Conservation (phyloP, 331 rosid genomes). For the Stylosanthes scabra region DNA sequence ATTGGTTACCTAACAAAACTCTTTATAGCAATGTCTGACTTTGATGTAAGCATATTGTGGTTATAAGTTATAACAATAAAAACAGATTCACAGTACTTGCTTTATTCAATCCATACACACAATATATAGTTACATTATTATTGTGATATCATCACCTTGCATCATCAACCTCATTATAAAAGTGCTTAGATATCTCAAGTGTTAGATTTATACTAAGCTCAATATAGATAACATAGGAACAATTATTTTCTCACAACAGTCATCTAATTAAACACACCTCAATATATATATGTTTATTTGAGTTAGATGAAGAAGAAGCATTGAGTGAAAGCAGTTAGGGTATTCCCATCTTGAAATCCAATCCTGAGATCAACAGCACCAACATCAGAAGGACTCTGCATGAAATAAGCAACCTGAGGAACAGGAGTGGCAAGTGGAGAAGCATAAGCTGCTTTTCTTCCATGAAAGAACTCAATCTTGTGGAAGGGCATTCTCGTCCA, state of each 20-base stretch:
- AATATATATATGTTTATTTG: neutral
- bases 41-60: too few relatives aligned
- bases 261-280: neutral
- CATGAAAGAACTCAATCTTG: constrained; percentile 55
- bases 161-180: neutral
- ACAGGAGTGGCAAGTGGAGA: constrained; percentile 65
- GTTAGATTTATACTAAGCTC: neutral
- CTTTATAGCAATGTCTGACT: too few relatives aligned
- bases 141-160: neutral
- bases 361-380: constrained; percentile 65
- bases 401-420: constrained; percentile 64
- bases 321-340: constrained; percentile 45
- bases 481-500: constrained; percentile 88
- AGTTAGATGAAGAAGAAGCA: constrained; percentile 37
- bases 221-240: too few relatives aligned
- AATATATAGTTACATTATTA: too few relatives aligned
- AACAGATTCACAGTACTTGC: too few relatives aligned
- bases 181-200: neutral
- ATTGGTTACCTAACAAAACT: too few relatives aligned
- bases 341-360: constrained; percentile 45
- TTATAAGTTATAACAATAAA: too few relatives aligned
- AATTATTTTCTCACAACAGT: too few relatives aligned
- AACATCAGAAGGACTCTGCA: constrained; percentile 58
- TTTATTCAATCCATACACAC: too few relatives aligned
- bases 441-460: constrained; percentile 55